Conservation (phyloP, 164 flowering plant genomes). For the Chimonanthus salicifolius region DNA sequence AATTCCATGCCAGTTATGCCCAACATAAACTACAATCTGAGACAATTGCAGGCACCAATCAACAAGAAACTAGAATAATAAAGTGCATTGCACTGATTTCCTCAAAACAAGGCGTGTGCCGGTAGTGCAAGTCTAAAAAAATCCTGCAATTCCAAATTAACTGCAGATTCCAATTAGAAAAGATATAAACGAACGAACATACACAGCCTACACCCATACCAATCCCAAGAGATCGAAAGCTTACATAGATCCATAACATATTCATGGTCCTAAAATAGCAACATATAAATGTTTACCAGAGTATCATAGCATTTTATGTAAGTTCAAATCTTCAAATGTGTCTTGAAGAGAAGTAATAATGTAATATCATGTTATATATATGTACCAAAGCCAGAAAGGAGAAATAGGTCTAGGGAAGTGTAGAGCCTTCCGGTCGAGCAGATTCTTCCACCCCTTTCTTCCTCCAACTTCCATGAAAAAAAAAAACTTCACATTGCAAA, state of each 20-base stretch:
- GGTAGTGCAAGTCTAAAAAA: no score
- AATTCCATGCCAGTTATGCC: no score
- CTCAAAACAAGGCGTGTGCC: no score
- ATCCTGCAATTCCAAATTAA: no score
- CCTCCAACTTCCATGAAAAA: background rate
- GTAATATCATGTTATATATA: slow-evolving; percentile 10
- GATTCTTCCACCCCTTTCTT: background rate
- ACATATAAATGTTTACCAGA: slow-evolving; percentile 3
- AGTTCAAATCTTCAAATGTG: slow-evolving; percentile 25
- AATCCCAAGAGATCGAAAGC: background rate
- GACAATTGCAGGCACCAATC: no score
- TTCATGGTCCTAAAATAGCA: slow-evolving; percentile 11
- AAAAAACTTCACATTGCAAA: background rate
- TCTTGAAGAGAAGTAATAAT: slow-evolving; percentile 23
- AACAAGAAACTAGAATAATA: no score
- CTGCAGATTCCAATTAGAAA: no score
- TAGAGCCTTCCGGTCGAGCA: slow-evolving; percentile 3
- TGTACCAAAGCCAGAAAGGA: background rate
- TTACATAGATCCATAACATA: background rate
- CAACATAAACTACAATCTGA: no score
- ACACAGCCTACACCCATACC: background rate
- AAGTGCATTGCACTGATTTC: no score
- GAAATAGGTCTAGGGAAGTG: slow-evolving; percentile 1
- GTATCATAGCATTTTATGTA: slow-evolving; percentile 19
- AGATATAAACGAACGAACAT: background rate